phyloP scores from a whole-genome alignment of 1,139 yeast genomes.

The Kodamaea sp. region DNA sequence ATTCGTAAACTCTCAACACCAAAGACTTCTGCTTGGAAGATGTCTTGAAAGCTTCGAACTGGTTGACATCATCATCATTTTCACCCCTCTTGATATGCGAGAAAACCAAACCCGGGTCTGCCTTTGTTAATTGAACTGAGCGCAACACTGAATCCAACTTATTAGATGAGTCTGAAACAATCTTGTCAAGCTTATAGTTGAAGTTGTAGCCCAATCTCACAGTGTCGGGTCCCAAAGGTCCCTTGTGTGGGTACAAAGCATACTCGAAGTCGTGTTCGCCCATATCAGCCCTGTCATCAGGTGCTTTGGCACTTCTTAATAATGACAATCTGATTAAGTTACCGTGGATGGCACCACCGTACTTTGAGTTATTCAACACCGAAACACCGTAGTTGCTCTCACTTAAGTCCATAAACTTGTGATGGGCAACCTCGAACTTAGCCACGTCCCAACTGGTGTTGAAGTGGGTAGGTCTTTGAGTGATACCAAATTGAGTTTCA shows the following conservation, averaged over 20 bases:
- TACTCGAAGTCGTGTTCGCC: conserved; percentile 82
- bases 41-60: conserved; percentile 16
- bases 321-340: conserved; percentile 81
- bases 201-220: conserved; percentile 79
- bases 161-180: conserved; percentile 20
- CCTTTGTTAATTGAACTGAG: conserved; percentile 43
- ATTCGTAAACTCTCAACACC: conserved; percentile 76
- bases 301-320: conserved; percentile 84
- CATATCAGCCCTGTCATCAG: conserved; percentile 93
- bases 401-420: conserved; percentile 88
- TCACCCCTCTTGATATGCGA: conserved; percentile 87
- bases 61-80: conserved; percentile 65
- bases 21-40: conserved; percentile 47
- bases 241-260: conserved; percentile 81
- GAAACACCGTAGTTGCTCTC: conserved; percentile 89
- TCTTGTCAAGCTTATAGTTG: conserved; percentile 54
- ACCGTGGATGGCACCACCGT: conserved; percentile 91
- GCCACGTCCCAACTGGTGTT: conserved; percentile 97
- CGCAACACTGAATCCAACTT: conserved; percentile 21
- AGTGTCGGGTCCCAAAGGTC: conserved; percentile 60
- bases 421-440: conserved; percentile 93
- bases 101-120: conserved; percentile 63
- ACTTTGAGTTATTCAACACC: conserved; percentile 79
- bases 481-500: conserved; percentile 92
- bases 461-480: conserved; percentile 89